Evolutionary conservation across 2,329 filamentous ascomycete genomes (phyloP), one percentile per base, ranked within the genome.

Genomic region (Hypoxylon rubiginosum): DNA sequence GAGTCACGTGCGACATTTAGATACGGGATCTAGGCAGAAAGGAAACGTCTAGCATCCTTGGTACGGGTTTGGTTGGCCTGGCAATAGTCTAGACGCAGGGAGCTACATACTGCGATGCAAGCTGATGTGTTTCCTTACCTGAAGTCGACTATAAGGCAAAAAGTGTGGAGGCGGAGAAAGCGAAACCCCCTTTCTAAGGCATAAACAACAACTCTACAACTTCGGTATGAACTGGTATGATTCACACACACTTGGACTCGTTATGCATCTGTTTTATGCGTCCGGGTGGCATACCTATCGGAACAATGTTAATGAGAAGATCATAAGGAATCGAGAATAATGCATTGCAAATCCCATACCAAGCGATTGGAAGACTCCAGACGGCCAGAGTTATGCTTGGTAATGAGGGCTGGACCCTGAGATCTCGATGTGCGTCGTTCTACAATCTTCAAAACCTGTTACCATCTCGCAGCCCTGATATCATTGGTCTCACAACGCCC

Each of bases 211-310:
- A 58, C 58, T 58, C 32, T 45, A 19, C 48, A 69, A 59, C 49
- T 67, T 46, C 51, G 67, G 67, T 69, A 69, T 64, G 67, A 69
- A 69, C 67, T 56, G 52, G 63, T 66, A 52, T 66, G 62, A 62
- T 68, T 62, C 52, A 52, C 59, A 30, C 41, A 24, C 21, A 24
- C 4, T 49, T 26, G 32, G 15, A 43, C 58, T 66, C 53, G 43
- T 53, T 64, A 67, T 64, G 67, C 67, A 69, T 26, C 58, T 69
- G 64, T 69, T 69, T 69, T 69, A 67, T 69, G 64, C 67, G 67
- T 58, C 41, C 24, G 6, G 26, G 26, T 32, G 26, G 36, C 39
- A 21, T 60, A 41, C 67, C 67, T 69, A 69, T 69, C 64, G 67
- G 67, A 67, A 62, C 63, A 68, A 69, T 56, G 58, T 69, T 69